A percentile compares a stretch with the other conserved stretches of the same genome.
Evolutionary conservation across 495 filamentous ascomycete genomes (phyloP).

Genomic region (Antarctomyces pellizariae): DNA sequence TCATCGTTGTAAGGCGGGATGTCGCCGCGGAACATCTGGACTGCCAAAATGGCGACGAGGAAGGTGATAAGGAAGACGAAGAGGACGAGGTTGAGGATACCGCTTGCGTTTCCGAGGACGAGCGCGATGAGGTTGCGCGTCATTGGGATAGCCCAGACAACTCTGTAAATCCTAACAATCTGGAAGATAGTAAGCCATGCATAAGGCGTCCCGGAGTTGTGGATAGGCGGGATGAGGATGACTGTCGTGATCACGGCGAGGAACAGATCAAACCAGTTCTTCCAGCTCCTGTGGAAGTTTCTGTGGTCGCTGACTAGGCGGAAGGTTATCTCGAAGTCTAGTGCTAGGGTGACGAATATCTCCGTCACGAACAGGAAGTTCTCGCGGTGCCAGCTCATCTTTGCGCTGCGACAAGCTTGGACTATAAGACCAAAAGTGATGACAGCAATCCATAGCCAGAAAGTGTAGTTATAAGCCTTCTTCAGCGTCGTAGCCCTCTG

Average conservation of each 20-base stretch:
- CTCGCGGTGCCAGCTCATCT: slow-evolving; percentile 34
- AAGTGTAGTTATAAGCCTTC: slow-evolving; percentile 43
- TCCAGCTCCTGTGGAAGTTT: slow-evolving; percentile 41
- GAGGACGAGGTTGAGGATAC: slow-evolving; percentile 81
- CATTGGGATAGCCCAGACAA: slow-evolving; percentile 72
- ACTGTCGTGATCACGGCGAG: slow-evolving; percentile 61
- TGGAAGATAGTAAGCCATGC: slow-evolving; percentile 86
- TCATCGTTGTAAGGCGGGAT: slow-evolving; percentile 34
- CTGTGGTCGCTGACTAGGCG: slow-evolving; percentile 62
- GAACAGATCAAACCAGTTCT: slow-evolving; percentile 58
- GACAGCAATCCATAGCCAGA: slow-evolving; percentile 56
- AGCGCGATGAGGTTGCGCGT: slow-evolving; percentile 66
- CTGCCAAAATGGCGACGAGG: slow-evolving; percentile 77
- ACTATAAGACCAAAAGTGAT: slow-evolving; percentile 56
- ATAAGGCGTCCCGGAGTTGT: slow-evolving; percentile 51
- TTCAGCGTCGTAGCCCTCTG: slow-evolving; percentile 34
- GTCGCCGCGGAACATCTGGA: slow-evolving; percentile 78
- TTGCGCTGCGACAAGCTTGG: slow-evolving; percentile 51
- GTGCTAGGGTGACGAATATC: slow-evolving; percentile 49
- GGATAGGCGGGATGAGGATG: slow-evolving; percentile 71
- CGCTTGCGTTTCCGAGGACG: slow-evolving; percentile 76
- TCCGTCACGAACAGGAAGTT: slow-evolving; percentile 38
- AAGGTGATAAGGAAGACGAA: slow-evolving; percentile 95
- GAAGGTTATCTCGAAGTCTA: slow-evolving; percentile 62
- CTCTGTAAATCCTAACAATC: slow-evolving; percentile 74